Percentiles rank a stretch among this genome's conserved stretches.
phyloP scores from a whole-genome alignment of 2,329 filamentous ascomycete genomes.

The Xylaria sp. region DNA sequence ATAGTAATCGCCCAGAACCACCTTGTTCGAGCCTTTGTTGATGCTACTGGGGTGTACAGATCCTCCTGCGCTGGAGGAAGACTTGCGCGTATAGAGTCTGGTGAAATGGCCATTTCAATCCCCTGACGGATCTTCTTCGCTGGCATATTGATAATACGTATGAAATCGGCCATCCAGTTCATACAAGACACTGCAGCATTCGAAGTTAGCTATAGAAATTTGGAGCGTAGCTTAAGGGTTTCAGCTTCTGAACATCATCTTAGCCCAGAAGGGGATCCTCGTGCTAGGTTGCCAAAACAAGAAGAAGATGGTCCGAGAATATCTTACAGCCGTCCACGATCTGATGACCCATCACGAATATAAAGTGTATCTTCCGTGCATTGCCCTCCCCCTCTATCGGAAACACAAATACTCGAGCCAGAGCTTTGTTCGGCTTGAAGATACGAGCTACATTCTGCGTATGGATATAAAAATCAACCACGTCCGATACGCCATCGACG shows the following conservation, averaged over 20 bases:
- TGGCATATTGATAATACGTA: slow-evolving; percentile 37
- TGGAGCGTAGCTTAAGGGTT: too few relatives aligned
- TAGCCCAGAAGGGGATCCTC: too few relatives aligned
- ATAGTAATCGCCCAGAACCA: slow-evolving; percentile 44
- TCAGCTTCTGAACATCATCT: too few relatives aligned
- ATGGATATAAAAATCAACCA: slow-evolving; percentile 37
- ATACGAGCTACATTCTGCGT: slow-evolving; percentile 39
- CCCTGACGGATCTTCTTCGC: slow-evolving; percentile 28
- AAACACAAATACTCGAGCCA: slow-evolving; percentile 39
- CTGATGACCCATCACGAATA: slow-evolving; percentile 41
- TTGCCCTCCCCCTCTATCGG: slow-evolving; percentile 25
- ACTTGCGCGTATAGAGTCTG: slow-evolving; percentile 27
- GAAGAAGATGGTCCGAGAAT: too few relatives aligned
- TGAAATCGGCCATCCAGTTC: slow-evolving; percentile 38
- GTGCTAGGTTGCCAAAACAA: too few relatives aligned
- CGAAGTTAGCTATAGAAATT: too few relatives aligned
- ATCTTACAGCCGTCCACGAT: slow-evolving; percentile 38
- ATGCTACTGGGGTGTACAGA: slow-evolving; percentile 36
- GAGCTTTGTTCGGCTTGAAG: slow-evolving; percentile 33
- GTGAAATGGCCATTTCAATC: slow-evolving; percentile 28
- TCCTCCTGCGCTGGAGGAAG: slow-evolving; percentile 43
- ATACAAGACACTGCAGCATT: slow-evolving; percentile 26
- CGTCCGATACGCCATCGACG: slow-evolving; percentile 25
- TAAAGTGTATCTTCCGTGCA: slow-evolving; percentile 31
- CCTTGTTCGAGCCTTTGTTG: slow-evolving; percentile 36